These are phyloP conservation scores for Komagataella pastoris DNA, from an alignment of 805 yeast species.

Conservation along the genomic window DNA sequence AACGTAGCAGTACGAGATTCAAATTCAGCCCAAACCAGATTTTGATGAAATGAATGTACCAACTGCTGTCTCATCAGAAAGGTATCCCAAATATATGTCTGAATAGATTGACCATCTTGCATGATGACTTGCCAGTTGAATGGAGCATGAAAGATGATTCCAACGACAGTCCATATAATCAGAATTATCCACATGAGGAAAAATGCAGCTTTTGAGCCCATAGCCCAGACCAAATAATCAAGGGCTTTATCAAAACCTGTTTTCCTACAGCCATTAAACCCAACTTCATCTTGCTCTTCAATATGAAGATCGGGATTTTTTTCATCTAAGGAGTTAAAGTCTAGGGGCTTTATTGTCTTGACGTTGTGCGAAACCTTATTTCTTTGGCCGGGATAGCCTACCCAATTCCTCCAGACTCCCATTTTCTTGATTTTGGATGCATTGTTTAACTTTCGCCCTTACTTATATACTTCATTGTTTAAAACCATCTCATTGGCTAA, in stretches of 20 bases:
- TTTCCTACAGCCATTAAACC: background rate
- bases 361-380: background rate
- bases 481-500: background rate
- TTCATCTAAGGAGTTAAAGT: background rate
- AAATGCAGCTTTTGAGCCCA: conserved; percentile 7
- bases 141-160: conserved; percentile 14
- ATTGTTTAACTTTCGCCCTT: background rate
- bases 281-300: background rate
- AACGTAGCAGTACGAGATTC: background rate
- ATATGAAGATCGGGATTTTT: background rate
- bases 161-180: conserved; percentile 6
- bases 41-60: conserved; percentile 3
- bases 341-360: background rate
- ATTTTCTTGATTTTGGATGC: background rate
- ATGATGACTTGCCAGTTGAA: conserved; percentile 25
- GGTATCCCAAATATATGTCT: conserved; percentile 25
- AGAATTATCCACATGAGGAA: conserved; percentile 13
- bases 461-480: background rate
- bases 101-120: conserved; percentile 28
- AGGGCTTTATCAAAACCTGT: background rate
- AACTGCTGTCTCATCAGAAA: conserved; percentile 25
- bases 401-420: background rate
- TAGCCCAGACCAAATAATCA: background rate
- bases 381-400: background rate
- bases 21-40: background rate